Evolutionary conservation across 768 basidiomycete species (phyloP), one percentile per base, ranked within the genome.

Genomic region (Suillus bovinus): DNA sequence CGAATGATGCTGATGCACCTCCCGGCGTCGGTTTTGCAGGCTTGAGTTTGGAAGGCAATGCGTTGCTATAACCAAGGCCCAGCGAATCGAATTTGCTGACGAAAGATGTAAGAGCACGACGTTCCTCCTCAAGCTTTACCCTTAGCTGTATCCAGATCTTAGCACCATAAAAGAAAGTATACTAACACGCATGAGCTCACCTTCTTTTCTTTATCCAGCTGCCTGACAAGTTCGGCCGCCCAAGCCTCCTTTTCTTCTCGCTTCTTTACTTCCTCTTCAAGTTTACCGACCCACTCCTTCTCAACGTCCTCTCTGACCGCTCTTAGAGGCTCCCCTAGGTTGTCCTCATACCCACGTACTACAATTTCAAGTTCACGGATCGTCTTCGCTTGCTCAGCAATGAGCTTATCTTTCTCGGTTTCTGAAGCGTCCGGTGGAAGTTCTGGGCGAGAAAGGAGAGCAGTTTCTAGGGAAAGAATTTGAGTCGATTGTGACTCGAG

Each of bases 21-120:
- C 86, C 82, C 4, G 81, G 79, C 2, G 76, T 78, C 1, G 82
- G 84, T 76, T 81, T 82, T 4, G 82, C 80, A 6, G 76, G 80
- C 29, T 76, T 76, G n/a, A 79, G 72, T 63, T 81, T 84, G 22
- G 81, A 73, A 5, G 77, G 69, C 2, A 80, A 68, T 20, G 73
- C 61, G 6, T 68, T 64, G 16, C 76, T 75, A 10, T 74, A 72
- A 0, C 80, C 80, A 36, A 89, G 70, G 0, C 88, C 89, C 31
- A 91, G 74, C 13, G 90, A 81, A 74, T 94, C 93, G 68, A 94
- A 92, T 72, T 90, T 91, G 72, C 80, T 81, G 50, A 94, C 93
- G 67, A 94, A 94, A 7, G 90, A 83, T 4, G 89, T 84, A 44
- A 94, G 79, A 10, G 90, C 92, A 27, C 86, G 80, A 41, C 91